Base-by-base conservation (phyloP, 257 asterid species). In the Buddleja alternifolia region DNA sequence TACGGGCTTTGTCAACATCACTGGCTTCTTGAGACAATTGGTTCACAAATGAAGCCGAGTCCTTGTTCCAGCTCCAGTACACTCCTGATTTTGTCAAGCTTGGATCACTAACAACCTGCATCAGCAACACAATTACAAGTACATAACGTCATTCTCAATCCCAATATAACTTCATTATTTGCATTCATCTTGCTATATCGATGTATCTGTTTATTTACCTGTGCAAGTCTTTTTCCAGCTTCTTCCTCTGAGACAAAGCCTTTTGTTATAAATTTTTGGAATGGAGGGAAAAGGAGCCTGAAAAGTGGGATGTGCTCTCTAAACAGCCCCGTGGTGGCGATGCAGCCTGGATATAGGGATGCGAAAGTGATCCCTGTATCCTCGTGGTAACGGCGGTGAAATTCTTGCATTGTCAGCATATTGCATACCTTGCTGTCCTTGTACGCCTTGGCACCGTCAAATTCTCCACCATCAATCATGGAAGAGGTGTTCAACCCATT, bases 51-150 rank as follows among this genome's bases (percentile, higher is more conserved):
- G 97, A 90, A 56, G 98, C 86, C 0, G 98, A 93, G 72, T 83
- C 81, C 74, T 90, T 88, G 82, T 93, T 93, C 98, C 98, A 93
- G 88, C 98, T 93, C 98, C 98, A 93, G 77, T 93, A 93, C 4
- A 93, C 97, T 20, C 98, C 98, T 3, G 98, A 93, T 78, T 93
- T 93, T 6, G 95, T 83, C 86, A 93, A 70, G 83, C 97, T 93
- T 55, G 96, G 96, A 74, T 93, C 98, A 11, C 88, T 82, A 44
- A 93, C 97, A 48, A 93, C 98, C 96, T 90, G 82, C 34, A 62
- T 34, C 74, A 66, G 11, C 61, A 66, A 23, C 2, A 46, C 20
- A 19, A 21, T 19, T 46, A n/a, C 53, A 44, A 23, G 32, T 17
- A 15, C 34, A 5, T 29, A 6, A 47, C 10, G 23, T 17, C 10